Percentiles rank a stretch among this genome's conserved stretches.
Evolutionary conservation across 257 asterid genomes (phyloP).

Genomic region (Handroanthus guayacan): DNA sequence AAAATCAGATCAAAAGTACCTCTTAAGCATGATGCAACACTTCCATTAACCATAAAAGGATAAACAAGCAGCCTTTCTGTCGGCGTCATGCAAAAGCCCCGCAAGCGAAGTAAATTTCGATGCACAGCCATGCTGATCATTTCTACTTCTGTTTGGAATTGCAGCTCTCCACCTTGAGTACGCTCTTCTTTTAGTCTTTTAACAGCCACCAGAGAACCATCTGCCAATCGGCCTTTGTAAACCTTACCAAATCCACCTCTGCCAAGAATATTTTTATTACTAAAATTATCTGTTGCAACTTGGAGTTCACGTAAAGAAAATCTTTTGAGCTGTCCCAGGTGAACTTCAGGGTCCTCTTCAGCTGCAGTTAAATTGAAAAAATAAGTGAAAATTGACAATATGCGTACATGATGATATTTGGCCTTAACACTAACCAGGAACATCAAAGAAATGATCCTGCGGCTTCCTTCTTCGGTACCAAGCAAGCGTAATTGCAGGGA

Average conservation of each 20-base stretch:
- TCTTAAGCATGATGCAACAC: conserved; percentile 97
- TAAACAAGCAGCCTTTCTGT: conserved; percentile 93
- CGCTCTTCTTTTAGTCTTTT: conserved; percentile 93
- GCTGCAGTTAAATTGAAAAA: conserved; percentile 53
- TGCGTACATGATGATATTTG: conserved; percentile 18
- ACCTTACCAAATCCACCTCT: conserved; percentile 94
- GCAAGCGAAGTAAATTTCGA: conserved; percentile 78
- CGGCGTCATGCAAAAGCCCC: conserved; percentile 94
- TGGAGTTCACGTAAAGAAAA: conserved; percentile 87
- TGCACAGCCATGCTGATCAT: conserved; percentile 96
- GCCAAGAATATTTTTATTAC: conserved; percentile 76
- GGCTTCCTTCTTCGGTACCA: conserved; percentile 78
- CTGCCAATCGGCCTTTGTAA: conserved; percentile 89
- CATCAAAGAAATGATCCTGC: conserved; percentile 89
- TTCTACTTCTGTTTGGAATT: conserved; percentile 94
- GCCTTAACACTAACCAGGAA: conserved; percentile 71
- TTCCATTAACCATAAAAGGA: conserved; percentile 92
- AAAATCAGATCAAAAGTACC: conserved; percentile 51
- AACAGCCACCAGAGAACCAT: conserved; percentile 86
- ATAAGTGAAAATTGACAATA: conserved; percentile 12
- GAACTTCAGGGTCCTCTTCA: conserved; percentile 96
- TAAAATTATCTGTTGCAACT: conserved; percentile 79
- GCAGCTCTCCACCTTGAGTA: conserved; percentile 83
- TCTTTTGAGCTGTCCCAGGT: conserved; percentile 88
- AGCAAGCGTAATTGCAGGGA: conserved; percentile 79